These are phyloP conservation scores for Salvia sclarea DNA, from an alignment of 305 asterid genomes.

Conservation along the genomic window DNA sequence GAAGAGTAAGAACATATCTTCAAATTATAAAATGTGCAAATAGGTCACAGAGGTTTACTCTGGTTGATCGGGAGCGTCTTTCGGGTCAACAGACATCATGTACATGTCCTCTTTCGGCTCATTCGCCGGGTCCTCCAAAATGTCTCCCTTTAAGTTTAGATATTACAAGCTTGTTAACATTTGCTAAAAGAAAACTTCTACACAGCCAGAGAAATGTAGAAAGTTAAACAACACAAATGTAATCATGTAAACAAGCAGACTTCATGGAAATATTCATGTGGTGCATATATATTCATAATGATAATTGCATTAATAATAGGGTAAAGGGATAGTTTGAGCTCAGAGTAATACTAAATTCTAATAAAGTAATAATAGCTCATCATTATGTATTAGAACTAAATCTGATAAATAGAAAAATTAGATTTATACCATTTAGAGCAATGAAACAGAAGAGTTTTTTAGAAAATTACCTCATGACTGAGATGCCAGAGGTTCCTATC, in stretches of 20 bases:
- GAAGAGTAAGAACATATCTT: background rate
- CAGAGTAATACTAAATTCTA: background rate
- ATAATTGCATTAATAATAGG: too few species aligned
- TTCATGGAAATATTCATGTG: background rate
- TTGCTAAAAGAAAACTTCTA: background rate
- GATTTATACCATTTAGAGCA: background rate
- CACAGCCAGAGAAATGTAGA: background rate
- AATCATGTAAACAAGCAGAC: background rate
- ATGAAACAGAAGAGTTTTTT: background rate
- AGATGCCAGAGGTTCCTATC: conserved; percentile 96
- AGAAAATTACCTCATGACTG: conserved; percentile 75
- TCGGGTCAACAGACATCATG: conserved; percentile 82
- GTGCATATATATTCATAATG: background rate
- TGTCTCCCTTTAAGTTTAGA: conserved; percentile 60
- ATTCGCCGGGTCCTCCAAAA: conserved; percentile 86
- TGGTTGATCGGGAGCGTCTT: conserved; percentile 79
- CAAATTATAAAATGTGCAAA: background rate
- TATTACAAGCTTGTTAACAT: conserved; percentile 16
- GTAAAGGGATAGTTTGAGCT: too few species aligned
- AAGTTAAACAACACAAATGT: background rate
- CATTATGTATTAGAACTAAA: background rate
- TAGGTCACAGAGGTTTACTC: conserved; percentile 48
- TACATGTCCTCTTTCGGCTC: conserved; percentile 93
- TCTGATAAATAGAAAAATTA: background rate
- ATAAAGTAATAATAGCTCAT: background rate